Evolutionary conservation across 2,329 filamentous ascomycete species (phyloP), one percentile per base, ranked within the genome.

Genomic region (Aspergillus sp.): DNA sequence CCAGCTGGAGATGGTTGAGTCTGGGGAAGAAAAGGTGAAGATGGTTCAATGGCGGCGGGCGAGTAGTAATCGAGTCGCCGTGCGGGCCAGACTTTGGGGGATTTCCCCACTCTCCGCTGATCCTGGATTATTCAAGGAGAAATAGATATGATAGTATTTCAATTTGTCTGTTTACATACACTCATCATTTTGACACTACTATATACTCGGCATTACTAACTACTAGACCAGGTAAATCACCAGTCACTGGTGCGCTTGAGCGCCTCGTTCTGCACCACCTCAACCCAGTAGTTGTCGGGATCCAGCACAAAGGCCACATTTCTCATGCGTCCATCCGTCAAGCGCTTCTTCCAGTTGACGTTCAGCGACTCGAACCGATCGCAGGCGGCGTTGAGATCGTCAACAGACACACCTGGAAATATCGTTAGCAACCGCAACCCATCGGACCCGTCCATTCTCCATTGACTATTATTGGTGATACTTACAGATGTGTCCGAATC

Each of bases 331-430:
- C 94, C 94, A 64, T 98, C 94, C 2, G 91, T 96, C 62, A 98
- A 83, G 65, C 91, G 85, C 87, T 98, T 98, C 87, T 96, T 96
- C 91, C 92, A 99, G 76, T 85, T 88, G 57, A 94, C 90, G 6
- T 89, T 85, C 71, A 91, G 80, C 57, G 87, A 85, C 74, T 98
- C 95, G 67, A 98, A 93, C 14, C 93, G 86, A 71, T 88, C 80
- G 78, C 94, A 97, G 10, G 95, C 93, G 7, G 90, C 89, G 55
- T 95, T 88, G n/a, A 98, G 73, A 72, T 96, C 87, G 72, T 98
- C 94, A 12, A 97, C 93, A 1, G 89, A 84, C 55, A 98, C 80
- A 72, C 87, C 87, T 90, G 45, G 14, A n/a, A 49, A 20, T 1
- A 45, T 55, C 12, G 53, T 64, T 53, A 56, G 56, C n/a, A 26